Conservation (phyloP, 352 stramenopile genomes). For the Pythium vanterpoolii region DNA sequence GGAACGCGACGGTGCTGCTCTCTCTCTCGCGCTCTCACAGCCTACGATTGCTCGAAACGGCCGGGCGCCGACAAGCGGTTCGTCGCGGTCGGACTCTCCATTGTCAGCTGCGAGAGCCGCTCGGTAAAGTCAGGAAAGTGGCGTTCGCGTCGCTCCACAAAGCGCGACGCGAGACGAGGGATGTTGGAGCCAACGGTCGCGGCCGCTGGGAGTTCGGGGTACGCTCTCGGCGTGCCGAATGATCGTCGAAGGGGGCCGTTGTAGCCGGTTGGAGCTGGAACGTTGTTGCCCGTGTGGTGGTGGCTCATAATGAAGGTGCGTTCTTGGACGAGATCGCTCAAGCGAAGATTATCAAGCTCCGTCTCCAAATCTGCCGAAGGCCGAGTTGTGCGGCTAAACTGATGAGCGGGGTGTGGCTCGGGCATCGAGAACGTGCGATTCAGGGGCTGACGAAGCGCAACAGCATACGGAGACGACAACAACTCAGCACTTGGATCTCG, state of each 20-base stretch:
- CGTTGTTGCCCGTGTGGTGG: background rate
- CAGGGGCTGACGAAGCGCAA: slow-evolving; percentile 21
- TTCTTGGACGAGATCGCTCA: slow-evolving; percentile 23
- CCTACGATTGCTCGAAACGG: slow-evolving; percentile 23
- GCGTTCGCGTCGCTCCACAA: slow-evolving; percentile 8
- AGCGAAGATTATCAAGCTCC: slow-evolving; percentile 18
- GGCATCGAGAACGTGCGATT: slow-evolving; percentile 23
- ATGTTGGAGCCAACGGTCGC: slow-evolving; percentile 15
- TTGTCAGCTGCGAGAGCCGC: slow-evolving; percentile 19
- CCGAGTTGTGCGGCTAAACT: slow-evolving; percentile 16
- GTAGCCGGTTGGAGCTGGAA: background rate
- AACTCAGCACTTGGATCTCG: slow-evolving; percentile 27
- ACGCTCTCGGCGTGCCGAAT: slow-evolving; percentile 14
- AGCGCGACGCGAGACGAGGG: slow-evolving; percentile 15
- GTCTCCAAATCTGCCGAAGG: slow-evolving; percentile 16
- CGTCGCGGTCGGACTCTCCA: slow-evolving; percentile 18
- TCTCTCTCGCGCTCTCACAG: background rate
- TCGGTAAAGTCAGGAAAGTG: slow-evolving; percentile 13
- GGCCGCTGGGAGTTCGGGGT: slow-evolving; percentile 17
- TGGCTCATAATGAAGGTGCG: slow-evolving; percentile 5
- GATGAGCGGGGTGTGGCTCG: slow-evolving; percentile 9
- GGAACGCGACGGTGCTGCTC: background rate
- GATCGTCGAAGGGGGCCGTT: slow-evolving; percentile 16
- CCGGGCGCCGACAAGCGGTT: slow-evolving; percentile 25
- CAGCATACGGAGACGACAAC: slow-evolving; percentile 23